Evolutionary conservation across 352 stramenopile genomes (phyloP), one percentile per base, ranked within the genome.

Genomic region (Phytopythium mirpurense): DNA sequence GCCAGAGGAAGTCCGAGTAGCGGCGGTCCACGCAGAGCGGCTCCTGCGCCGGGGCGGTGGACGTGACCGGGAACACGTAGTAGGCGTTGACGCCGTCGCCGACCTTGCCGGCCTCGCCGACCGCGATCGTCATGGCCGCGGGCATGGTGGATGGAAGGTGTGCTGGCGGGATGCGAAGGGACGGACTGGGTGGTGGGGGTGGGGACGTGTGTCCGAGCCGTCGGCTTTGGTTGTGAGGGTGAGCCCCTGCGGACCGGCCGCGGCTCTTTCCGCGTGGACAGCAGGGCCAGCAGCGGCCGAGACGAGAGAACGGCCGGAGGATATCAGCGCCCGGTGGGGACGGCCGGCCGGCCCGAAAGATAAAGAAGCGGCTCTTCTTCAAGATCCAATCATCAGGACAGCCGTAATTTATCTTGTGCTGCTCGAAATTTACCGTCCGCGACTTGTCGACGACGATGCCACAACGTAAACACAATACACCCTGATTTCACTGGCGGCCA

Each of bases 1-100:
- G 65, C 83, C 83, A 93, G 31, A 88, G 66, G 62, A 93, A 93
- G 65, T 93, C 83, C 56, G 79, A 90, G 67, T 91, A 93, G 43
- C 83, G 80, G 35, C 80, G 79, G 54, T 93, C 80, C n/a, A 93
- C 83, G 26, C 77, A 53, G 10, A 64, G 57, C 36, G 65, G 50
- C 10, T 67, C 56, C 9, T 74, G 53, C 5, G 66, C 65, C 49
- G 77, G 63, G 18, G 70, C 69, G 38, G 71, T 59, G 44, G 79
- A 90, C 47, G 75, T 78, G 59, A 93, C 69, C 47, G 83, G 87
- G 72, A 84, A 93, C 27, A 93, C 80, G 55, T 83, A 84, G 62
- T 90, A 88, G 36, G 74, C 68, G 67, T 91, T 90, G n/a, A 93
- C 83, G 60, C 83, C 80, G 40, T 93, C 83, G 46, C 83, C 83